These are phyloP conservation scores for Poronia punctata DNA, from an alignment of 495 filamentous ascomycete species.

Conservation along the genomic window DNA sequence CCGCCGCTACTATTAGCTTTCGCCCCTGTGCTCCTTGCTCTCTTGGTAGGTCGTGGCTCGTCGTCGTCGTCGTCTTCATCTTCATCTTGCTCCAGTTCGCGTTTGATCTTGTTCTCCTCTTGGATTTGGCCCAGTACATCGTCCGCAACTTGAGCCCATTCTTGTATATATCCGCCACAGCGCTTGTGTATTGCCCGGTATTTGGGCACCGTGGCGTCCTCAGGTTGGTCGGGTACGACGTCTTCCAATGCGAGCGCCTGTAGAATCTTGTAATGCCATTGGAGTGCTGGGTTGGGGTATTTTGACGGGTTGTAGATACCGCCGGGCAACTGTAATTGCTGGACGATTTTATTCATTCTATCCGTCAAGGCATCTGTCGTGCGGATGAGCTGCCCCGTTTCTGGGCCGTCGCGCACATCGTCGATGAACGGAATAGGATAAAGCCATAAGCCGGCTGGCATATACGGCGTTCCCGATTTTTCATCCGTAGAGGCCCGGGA, in stretches of 20 bases:
- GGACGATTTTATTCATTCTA: conserved; percentile 70
- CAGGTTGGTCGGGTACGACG: conserved; percentile 69
- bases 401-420: conserved; percentile 72
- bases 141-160: conserved; percentile 56
- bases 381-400: conserved; percentile 38
- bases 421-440: conserved; percentile 85
- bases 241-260: conserved; percentile 91
- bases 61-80: conserved; percentile 27
- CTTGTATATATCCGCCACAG: conserved; percentile 65
- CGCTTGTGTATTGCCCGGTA: conserved; percentile 78
- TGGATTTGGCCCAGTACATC: conserved; percentile 16
- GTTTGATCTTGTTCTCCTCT: conserved; percentile 32
- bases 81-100: conserved; percentile 30
- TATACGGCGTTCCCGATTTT: conserved; percentile 49
- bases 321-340: conserved; percentile 85
- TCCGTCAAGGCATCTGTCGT: conserved; percentile 69
- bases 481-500: conserved; percentile 61
- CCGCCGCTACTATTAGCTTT: conserved; percentile 12
- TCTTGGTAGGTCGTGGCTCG: conserved; percentile 33
- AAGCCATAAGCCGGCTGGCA: conserved; percentile 86
- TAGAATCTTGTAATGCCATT: conserved; percentile 96
- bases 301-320: conserved; percentile 73
- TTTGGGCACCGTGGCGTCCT: conserved; percentile 81
- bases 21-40: conserved; percentile 22
- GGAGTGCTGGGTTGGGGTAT: conserved; percentile 90